Conservation (phyloP, 1,284 basidiomycete species). For the Melampsora americana region DNA sequence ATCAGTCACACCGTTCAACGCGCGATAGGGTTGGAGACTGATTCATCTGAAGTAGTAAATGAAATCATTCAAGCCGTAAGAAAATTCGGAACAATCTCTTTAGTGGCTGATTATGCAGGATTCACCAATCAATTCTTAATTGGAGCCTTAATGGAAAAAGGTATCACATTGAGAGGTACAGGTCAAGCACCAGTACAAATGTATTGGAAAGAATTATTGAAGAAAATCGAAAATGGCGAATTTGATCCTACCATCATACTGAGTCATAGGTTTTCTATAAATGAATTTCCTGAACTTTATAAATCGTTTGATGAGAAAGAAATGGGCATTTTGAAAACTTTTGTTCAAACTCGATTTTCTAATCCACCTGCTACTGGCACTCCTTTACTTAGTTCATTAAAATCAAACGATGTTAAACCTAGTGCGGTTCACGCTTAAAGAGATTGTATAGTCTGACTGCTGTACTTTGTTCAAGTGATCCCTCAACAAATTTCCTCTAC, state of each 20-base stretch:
- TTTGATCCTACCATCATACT: constrained; percentile 49
- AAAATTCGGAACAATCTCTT: too few species aligned
- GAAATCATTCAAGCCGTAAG: too few species aligned
- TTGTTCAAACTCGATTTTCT: constrained; percentile 47
- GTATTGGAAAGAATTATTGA: constrained; percentile 47
- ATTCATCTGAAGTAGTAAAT: too few species aligned
- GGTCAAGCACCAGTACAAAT: constrained; percentile 49
- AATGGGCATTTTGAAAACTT: constrained; percentile 46
- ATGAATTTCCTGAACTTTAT: constrained; percentile 45
- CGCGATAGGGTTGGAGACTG: too few species aligned
- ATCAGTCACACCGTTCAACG: too few species aligned
- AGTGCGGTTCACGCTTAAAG: too few species aligned
- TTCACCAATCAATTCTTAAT: constrained; percentile 46
- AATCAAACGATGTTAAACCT: too few species aligned
- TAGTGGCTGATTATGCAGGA: not conserved
- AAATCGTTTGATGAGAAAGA: constrained; percentile 32
- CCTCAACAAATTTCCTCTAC: too few species aligned
- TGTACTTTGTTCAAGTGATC: too few species aligned
- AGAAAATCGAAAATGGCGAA: constrained; percentile 47
- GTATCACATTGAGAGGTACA: constrained; percentile 47
- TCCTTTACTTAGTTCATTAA: constrained; percentile 42
- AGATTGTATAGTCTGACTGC: too few species aligned
- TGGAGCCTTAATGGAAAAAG: constrained; percentile 50
- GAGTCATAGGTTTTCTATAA: constrained; percentile 48
- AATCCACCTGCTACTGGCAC: constrained; percentile 45